Base-by-base conservation (phyloP, 2,329 filamentous ascomycete species). In the Cladosporium colombiae region DNA sequence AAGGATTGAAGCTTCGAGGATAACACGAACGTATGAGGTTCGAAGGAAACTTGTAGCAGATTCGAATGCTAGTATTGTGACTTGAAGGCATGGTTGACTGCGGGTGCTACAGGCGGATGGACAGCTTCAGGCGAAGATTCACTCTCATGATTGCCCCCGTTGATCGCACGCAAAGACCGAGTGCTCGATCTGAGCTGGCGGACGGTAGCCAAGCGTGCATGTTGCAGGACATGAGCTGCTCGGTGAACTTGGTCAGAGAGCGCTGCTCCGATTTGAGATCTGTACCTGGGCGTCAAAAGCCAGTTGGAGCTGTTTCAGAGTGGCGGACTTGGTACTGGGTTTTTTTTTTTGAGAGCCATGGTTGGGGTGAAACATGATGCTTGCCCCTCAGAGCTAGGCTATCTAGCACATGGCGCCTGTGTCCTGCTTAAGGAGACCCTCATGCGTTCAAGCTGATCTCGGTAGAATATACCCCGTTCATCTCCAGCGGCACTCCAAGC, bases 1-100 rank as follows among this genome's bases (percentile, higher is more conserved):
- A 53, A 53, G 50, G 50, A 53, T 53, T 53, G 50, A 53, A 53
- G 50, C 23, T 31, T 18, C 25, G 50, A 31, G 50, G 50, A 18
- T 53, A 53, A 8, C 25, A 27, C n/a, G 50, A 53, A 53, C 50
- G 50, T 53, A 53, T n/a, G 27, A 53, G 50, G 3, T 29, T 53
- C 25, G 50, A 53, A 5, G 50, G 27, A 1, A 53, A 29, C 25
- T 31, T 53, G 50, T 53, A 27, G 23, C 27, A 53, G 6, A 18
- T 5, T 53, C 23, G 50, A 18, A n/a, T 7, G n/a, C 50, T 31
- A 27, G 50, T 29, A n/a, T 27, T 53, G 18, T 27, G 50, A 53
- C 50, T 27, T 53, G 50, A 21, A 53, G 25, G 14, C 50, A 53
- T 53, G 16, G 16, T n/a, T 53, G 50, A 11, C 16, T 29, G 16